Percentiles rank a stretch among this genome's conserved stretches.
Conservation (phyloP, 305 asterid genomes). For the Fraxinus angustifolia region DNA sequence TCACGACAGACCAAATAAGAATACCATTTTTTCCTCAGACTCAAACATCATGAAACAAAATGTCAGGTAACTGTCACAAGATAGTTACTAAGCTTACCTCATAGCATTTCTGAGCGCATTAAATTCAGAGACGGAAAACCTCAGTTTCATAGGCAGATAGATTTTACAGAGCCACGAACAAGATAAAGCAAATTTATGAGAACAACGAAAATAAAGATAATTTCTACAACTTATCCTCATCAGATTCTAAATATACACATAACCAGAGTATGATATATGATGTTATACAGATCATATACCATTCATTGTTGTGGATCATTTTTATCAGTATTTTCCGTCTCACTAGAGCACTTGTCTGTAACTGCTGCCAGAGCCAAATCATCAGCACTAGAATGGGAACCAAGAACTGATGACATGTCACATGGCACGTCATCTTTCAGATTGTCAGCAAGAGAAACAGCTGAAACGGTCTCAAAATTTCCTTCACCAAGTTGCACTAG, state of each 20-base stretch:
- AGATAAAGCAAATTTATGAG: neutral
- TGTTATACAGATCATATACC: neutral
- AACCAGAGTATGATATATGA: neutral
- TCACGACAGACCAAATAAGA: neutral
- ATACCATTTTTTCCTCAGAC: neutral
- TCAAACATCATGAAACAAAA: neutral
- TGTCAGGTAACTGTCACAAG: neutral
- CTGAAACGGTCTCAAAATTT: neutral
- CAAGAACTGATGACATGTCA: neutral
- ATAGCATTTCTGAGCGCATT: neutral
- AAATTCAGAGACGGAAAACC: neutral
- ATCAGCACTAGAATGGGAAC: slow-evolving; percentile 10
- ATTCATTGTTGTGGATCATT: neutral
- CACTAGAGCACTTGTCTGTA: neutral
- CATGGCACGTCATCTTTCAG: slow-evolving; percentile 9
- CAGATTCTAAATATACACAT: neutral
- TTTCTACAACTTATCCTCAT: neutral
- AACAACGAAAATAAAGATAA: neutral
- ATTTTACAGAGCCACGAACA: neutral
- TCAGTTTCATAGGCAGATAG: neutral
- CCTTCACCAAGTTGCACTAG: slow-evolving; percentile 20
- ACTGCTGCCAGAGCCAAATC: slow-evolving; percentile 2
- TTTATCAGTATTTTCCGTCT: neutral
- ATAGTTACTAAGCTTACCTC: neutral
- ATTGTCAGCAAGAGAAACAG: slow-evolving; percentile 9